phyloP scores from a whole-genome alignment of 192 early-diverging fungal species.

The Backusella macrospora region DNA sequence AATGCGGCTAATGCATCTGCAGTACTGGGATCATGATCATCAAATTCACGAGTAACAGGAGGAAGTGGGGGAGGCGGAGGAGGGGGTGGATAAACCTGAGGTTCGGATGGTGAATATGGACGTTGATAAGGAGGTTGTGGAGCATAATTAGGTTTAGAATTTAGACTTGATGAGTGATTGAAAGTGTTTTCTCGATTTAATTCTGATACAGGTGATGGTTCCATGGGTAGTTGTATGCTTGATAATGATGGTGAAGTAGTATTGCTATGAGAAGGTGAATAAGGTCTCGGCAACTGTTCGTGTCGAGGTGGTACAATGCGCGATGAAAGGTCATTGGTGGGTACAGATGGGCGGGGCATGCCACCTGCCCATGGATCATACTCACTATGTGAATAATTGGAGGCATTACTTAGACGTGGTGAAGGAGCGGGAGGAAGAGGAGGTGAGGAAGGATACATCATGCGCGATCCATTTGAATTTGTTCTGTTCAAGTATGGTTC shows the following conservation, averaged over 20 bases:
- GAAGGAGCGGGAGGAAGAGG: slow-evolving; percentile 15
- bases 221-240: not conserved
- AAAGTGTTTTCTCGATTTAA: slow-evolving; percentile 19
- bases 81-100: not conserved
- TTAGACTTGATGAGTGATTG: not conserved
- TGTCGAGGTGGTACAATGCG: not conserved
- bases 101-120: not conserved
- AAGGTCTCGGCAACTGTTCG: not conserved
- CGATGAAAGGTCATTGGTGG: slow-evolving; percentile 21
- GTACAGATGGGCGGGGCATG: slow-evolving; percentile 26
- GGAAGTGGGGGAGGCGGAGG: slow-evolving; percentile 20
- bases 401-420: not conserved
- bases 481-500: not conserved
- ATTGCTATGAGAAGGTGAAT: slow-evolving; percentile 13
- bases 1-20: slow-evolving; percentile 40
- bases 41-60: slow-evolving; percentile 23
- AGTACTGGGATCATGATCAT: slow-evolving; percentile 41
- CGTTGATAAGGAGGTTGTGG: not conserved
- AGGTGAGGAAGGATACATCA: not conserved
- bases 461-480: not conserved
- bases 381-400: not conserved
- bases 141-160: not conserved
- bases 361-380: slow-evolving; percentile 32
- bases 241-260: not conserved
- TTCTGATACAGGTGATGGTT: not conserved